Evolutionary conservation across 805 yeast species (phyloP).

Genomic region (Wickerhamomyces canadensis): DNA sequence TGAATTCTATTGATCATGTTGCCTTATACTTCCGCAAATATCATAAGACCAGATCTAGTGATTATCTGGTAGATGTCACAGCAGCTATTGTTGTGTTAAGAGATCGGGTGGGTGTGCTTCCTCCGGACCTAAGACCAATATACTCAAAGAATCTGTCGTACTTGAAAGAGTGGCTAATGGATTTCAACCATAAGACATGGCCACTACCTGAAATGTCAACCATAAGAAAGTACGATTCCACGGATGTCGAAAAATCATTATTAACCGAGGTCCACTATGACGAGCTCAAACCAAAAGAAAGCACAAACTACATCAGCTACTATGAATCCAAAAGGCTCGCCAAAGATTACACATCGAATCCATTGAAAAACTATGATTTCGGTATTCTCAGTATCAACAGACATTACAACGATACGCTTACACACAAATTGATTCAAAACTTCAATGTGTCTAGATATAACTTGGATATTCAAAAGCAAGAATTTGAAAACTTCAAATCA

Average conservation of each 20-base stretch:
- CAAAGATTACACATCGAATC: constrained; percentile 66
- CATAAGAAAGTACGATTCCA: constrained; percentile 56
- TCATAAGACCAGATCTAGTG: constrained; percentile 26
- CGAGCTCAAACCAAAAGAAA: constrained; percentile 29
- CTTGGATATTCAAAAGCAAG: constrained; percentile 38
- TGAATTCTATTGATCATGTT: constrained; percentile 82
- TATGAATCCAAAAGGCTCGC: constrained; percentile 59
- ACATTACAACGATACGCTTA: constrained; percentile 39
- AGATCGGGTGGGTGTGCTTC: constrained; percentile 75
- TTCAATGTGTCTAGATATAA: constrained; percentile 43
- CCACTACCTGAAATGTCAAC: constrained; percentile 70
- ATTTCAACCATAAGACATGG: constrained; percentile 46
- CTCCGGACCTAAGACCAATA: constrained; percentile 73
- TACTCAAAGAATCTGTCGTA: constrained; percentile 61
- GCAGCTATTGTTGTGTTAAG: constrained; percentile 80
- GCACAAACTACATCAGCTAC: constrained; percentile 36
- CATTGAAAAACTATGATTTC: constrained; percentile 49
- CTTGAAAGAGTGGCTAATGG: constrained; percentile 55
- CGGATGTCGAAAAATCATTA: constrained; percentile 76
- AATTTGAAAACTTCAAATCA: constrained; percentile 37
- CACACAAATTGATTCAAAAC: constrained; percentile 58
- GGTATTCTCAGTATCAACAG: constrained; percentile 43
- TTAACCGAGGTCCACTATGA: constrained; percentile 67
- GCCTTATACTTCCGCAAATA: constrained; percentile 41
- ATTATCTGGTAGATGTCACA: constrained; percentile 59